phyloP scores from a whole-genome alignment of 495 filamentous ascomycete species.

The Hypoxylon fragiforme region DNA sequence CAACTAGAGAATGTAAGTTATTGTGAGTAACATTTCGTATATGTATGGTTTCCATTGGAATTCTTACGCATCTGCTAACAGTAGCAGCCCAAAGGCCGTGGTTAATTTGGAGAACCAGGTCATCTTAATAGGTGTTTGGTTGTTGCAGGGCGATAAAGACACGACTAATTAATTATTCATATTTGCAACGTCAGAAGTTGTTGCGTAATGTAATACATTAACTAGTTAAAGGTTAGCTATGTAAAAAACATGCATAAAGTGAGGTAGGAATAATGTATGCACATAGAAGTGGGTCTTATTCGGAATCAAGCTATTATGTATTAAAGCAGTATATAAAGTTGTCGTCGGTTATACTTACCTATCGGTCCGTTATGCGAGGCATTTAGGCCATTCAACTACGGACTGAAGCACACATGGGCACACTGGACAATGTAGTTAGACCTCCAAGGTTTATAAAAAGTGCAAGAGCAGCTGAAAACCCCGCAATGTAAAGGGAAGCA shows the following conservation, averaged over 20 bases:
- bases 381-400: neutral
- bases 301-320: too few species aligned
- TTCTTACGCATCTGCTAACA: slow-evolving; percentile 74
- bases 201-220: too few species aligned
- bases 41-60: neutral
- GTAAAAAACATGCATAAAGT: too few species aligned
- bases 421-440: neutral
- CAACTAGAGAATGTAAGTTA: slow-evolving; percentile 54
- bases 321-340: too few species aligned
- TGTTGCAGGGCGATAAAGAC: neutral
- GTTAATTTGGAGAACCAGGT: slow-evolving; percentile 66
- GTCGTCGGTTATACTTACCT: too few species aligned
- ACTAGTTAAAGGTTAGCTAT: too few species aligned
- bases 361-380: slow-evolving; percentile 15
- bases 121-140: slow-evolving; percentile 48
- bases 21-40: neutral
- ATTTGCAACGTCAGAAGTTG: too few species aligned
- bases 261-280: too few species aligned
- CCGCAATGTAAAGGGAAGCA: slow-evolving; percentile 28
- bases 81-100: slow-evolving; percentile 65
- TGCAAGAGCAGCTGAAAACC: slow-evolving; percentile 31
- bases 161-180: neutral
- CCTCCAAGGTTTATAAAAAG: neutral
- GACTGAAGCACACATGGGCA: neutral
- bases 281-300: too few species aligned